Percentiles rank a stretch among this genome's conserved stretches.
phyloP scores from a whole-genome alignment of 768 basidiomycete genomes.

The Termitomyces sp. region DNA sequence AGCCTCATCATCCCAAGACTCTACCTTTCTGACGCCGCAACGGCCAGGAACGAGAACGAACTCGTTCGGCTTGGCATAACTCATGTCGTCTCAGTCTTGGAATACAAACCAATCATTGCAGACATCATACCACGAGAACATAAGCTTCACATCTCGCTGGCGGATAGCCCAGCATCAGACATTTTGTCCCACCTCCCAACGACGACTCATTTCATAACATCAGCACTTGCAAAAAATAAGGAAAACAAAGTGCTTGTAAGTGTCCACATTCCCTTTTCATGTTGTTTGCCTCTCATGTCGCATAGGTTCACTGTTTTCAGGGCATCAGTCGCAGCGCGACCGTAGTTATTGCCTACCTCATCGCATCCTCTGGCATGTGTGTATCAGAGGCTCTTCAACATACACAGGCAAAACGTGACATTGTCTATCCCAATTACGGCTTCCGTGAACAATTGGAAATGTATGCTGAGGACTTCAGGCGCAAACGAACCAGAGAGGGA shows the following conservation, averaged over 20 bases:
- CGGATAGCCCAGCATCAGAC: slow-evolving; percentile 24
- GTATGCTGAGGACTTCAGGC: slow-evolving; percentile 27
- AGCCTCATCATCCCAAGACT: slow-evolving; percentile 41
- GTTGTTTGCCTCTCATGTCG: not conserved
- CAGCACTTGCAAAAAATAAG: slow-evolving; percentile 27
- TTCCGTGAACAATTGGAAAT: slow-evolving; percentile 55
- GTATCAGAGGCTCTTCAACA: slow-evolving; percentile 50
- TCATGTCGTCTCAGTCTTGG: slow-evolving; percentile 65
- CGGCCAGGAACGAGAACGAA: slow-evolving; percentile 44
- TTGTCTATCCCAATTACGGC: slow-evolving; percentile 63
- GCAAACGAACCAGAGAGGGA: slow-evolving; percentile 7
- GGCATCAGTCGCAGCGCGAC: slow-evolving; percentile 76
- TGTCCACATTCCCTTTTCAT: not conserved
- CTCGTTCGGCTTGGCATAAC: slow-evolving; percentile 61
- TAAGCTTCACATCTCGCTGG: slow-evolving; percentile 44
- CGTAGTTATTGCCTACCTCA: slow-evolving; percentile 68
- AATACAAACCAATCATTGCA: slow-evolving; percentile 42
- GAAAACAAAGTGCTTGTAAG: slow-evolving; percentile 35
- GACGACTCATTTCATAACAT: slow-evolving; percentile 31
- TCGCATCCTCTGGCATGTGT: slow-evolving; percentile 48
- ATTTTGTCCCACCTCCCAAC: slow-evolving; percentile 29
- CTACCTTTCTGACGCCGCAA: slow-evolving; percentile 59
- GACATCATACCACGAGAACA: slow-evolving; percentile 34
- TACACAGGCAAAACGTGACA: slow-evolving; percentile 49
- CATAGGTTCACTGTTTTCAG: slow-evolving; percentile 73